A percentile compares a stretch with the other conserved stretches of the same genome.
These are phyloP conservation scores for Manihot esculenta DNA, from an alignment of 441 rosid species.

Conservation along the genomic window DNA sequence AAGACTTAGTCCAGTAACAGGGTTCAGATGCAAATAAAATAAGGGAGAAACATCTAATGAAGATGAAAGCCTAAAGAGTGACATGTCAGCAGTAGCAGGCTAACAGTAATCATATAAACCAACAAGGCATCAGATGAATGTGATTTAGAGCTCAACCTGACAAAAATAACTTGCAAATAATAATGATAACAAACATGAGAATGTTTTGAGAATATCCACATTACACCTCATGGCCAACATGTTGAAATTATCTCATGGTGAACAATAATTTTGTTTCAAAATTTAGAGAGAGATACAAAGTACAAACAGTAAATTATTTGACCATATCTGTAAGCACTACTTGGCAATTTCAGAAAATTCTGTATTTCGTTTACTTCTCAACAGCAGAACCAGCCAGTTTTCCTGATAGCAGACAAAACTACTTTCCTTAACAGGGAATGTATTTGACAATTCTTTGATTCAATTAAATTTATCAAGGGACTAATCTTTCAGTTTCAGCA, in stretches of 20 bases:
- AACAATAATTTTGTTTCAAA: neutral
- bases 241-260: neutral
- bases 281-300: neutral
- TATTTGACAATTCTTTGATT: neutral
- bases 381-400: neutral
- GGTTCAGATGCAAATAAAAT: neutral
- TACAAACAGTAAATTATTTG: neutral
- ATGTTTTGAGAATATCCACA: neutral
- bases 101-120: too few species aligned
- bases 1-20: neutral
- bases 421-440: neutral
- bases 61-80: neutral
- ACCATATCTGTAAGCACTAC: neutral
- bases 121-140: neutral
- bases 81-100: too few species aligned
- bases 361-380: neutral
- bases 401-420: neutral
- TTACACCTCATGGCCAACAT: neutral
- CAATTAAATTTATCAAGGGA: neutral
- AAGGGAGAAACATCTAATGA: neutral
- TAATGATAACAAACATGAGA: neutral
- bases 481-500: neutral
- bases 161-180: too few species aligned
- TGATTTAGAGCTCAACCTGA: neutral
- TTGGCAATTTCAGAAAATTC: neutral